Percentiles rank a stretch among this genome's conserved stretches.
Conservation (phyloP, 2,329 filamentous ascomycete genomes). For the Colletotrichum destructivum region DNA sequence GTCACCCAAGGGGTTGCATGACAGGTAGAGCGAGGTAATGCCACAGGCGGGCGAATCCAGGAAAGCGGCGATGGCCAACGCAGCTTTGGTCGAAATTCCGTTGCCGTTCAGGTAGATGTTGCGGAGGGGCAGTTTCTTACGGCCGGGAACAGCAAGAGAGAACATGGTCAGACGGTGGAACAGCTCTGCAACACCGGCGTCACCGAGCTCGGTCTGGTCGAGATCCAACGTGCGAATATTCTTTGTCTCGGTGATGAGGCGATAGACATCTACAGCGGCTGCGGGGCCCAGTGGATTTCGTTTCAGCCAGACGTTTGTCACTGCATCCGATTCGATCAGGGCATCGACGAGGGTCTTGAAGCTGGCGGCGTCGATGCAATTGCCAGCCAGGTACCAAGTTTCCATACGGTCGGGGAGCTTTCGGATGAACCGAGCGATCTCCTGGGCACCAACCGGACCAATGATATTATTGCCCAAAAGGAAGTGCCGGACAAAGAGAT, state of each 20-base stretch:
- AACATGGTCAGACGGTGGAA: constrained; percentile 56
- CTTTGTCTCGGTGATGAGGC: constrained; percentile 59
- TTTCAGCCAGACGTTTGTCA: constrained; percentile 69
- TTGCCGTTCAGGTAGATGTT: constrained; percentile 56
- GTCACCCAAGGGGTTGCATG: constrained; percentile 56
- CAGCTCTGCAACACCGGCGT: constrained; percentile 60
- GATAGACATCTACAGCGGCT: constrained; percentile 57
- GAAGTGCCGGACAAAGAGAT: constrained; percentile 65
- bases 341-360: constrained; percentile 61
- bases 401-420: constrained; percentile 64
- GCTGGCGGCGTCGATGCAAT: constrained; percentile 63
- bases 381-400: constrained; percentile 70
- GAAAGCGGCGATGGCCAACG: constrained; percentile 52
- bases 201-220: constrained; percentile 67
- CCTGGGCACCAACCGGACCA: constrained; percentile 62
- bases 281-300: constrained; percentile 64
- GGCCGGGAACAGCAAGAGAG: constrained; percentile 46
- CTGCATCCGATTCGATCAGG: constrained; percentile 58
- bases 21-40: constrained; percentile 56
- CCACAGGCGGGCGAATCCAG: constrained; percentile 51
- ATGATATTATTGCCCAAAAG: constrained; percentile 70
- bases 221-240: constrained; percentile 66
- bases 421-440: constrained; percentile 61
- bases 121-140: constrained; percentile 50
- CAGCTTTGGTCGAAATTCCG: constrained; percentile 51